phyloP scores from a whole-genome alignment of 2,329 filamentous ascomycete species.

The Chlorencoelia australis region DNA sequence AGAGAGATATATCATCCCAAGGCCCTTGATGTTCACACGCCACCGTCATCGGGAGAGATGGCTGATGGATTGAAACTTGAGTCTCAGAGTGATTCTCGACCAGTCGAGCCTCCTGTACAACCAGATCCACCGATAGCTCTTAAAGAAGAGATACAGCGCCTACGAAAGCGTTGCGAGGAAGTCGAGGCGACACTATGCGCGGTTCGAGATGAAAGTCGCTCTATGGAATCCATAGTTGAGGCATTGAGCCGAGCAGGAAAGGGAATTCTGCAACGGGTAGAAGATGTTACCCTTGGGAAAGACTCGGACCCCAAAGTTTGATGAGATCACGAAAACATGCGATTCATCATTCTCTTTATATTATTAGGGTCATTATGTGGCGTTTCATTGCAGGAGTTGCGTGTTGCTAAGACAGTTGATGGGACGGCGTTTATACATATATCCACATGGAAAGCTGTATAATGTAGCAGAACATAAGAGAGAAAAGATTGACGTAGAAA shows the following conservation, averaged over 20 bases:
- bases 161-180: conserved; percentile 20
- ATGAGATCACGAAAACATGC: no score
- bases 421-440: not conserved
- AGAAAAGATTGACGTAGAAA: no score
- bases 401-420: not conserved
- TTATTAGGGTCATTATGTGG: not conserved
- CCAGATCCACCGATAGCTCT: conserved; percentile 12
- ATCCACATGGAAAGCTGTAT: not conserved
- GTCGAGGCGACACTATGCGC: conserved; percentile 18
- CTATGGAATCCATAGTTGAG: conserved; percentile 20
- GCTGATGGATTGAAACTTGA: conserved; percentile 12
- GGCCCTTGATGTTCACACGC: not conserved
- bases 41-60: not conserved
- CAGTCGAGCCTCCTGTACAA: conserved; percentile 3
- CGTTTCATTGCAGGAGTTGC: not conserved
- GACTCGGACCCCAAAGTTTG: not conserved
- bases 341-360: no score
- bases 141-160: conserved; percentile 17
- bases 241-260: conserved; percentile 15
- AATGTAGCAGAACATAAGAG: not conserved
- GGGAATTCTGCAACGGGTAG: conserved; percentile 3
- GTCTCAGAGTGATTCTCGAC: conserved; percentile 1
- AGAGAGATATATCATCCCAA: not conserved
- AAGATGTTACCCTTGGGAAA: conserved; percentile 1
- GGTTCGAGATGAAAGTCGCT: conserved; percentile 20